Evolutionary conservation across 805 yeast genomes (phyloP), one percentile per base, ranked within the genome.

Genomic region (Scheffersomyces ergatensis): DNA sequence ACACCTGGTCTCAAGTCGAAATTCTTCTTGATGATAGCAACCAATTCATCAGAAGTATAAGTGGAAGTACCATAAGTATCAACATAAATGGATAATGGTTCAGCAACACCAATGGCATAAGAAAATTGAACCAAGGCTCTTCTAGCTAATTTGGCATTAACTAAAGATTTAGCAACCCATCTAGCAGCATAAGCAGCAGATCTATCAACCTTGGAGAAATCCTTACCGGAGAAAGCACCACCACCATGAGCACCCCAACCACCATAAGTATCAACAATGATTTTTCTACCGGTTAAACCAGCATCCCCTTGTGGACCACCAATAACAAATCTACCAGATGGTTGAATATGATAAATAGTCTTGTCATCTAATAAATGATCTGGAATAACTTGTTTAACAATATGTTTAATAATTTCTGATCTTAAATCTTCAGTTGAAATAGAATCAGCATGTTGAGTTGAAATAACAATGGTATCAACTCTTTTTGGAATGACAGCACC

Each of bases 171-270:
- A 70, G 99, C 99, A 60, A 93, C 97, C 99, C 99, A 93, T 80
- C 99, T 89, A 60, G 99, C 99, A 63, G 99, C 97, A 69, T 93
- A 93, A 55, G 99, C 99, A 66, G 99, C 99, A 52, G 98, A 92
- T 78, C 99, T 88, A 74, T 93, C 99, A 63, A 93, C 99, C 82
- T 93, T 93, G 70, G 97, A 89, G 87, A 88, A 93, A 75, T 93
- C 99, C 81, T 93, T 93, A 74, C 99, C 99, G 51, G 96, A 86
- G 89, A 93, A 93, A 52, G 99, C 99, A 80, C 99, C 99, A 80
- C 99, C 99, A 76, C 99, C 99, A 80, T 93, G 99, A 63, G 99
- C 98, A 75, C 99, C 97, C 95, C 99, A 95, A 63, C 99, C 99
- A 78, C 99, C 99, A 77, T 93, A 93, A 53, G 99, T 95, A 74